Evolutionary conservation across 768 basidiomycete species (phyloP).

Genomic region (Trametopsis cervina): DNA sequence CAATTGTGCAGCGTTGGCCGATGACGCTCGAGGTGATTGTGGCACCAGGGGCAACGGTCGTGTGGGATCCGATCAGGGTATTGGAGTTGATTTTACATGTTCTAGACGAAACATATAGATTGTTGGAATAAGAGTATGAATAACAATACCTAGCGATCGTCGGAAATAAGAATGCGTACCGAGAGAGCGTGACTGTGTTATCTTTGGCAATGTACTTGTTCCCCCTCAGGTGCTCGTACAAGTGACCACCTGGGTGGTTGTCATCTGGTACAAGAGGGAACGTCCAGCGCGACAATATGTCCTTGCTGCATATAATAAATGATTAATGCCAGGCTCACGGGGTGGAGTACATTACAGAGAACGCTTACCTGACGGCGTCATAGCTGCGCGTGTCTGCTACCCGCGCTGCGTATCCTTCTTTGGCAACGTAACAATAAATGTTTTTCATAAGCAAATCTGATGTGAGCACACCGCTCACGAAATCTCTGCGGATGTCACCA

Average conservation of each 20-base stretch:
- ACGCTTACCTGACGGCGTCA: conserved; percentile 73
- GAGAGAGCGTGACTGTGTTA: conserved; percentile 71
- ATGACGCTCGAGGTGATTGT: conserved; percentile 70
- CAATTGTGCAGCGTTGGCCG: conserved; percentile 69
- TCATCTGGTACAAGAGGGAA: conserved; percentile 96
- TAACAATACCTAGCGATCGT: background rate
- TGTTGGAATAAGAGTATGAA: too few relatives aligned
- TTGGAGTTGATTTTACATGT: conserved; percentile 79
- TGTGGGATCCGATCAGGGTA: conserved; percentile 78
- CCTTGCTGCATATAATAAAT: conserved; percentile 52
- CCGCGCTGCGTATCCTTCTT: conserved; percentile 86
- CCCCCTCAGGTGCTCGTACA: conserved; percentile 82
- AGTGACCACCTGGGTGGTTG: conserved; percentile 75
- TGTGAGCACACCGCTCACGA: conserved; percentile 90
- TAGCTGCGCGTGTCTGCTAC: conserved; percentile 92
- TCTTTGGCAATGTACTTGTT: conserved; percentile 86
- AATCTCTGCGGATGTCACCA: conserved; percentile 84
- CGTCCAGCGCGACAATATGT: conserved; percentile 89
- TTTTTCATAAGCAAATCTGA: conserved; percentile 94
- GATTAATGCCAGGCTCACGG: background rate
- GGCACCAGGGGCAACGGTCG: conserved; percentile 59
- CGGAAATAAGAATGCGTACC: conserved; percentile 38
- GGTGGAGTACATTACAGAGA: conserved; percentile 1
- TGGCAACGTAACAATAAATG: conserved; percentile 84
- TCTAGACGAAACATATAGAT: conserved; percentile 23